Evolutionary conservation across 2,329 filamentous ascomycete species (phyloP), one percentile per base, ranked within the genome.

Genomic region (Neonectria faginata): DNA sequence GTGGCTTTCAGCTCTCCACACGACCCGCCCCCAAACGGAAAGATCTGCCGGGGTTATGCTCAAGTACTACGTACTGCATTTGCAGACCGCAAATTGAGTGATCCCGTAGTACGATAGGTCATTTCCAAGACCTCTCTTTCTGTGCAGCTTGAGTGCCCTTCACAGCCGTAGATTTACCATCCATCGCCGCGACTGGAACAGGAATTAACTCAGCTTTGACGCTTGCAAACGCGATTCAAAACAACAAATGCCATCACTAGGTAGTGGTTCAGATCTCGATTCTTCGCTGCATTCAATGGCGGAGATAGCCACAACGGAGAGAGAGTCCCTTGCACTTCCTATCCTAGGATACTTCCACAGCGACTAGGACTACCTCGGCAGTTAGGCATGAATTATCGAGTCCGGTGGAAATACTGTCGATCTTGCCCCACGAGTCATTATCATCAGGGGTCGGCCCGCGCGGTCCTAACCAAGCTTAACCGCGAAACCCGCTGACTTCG

Each of bases 401-500:
- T 25, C 7, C 18, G 18, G 50, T 22, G 6, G 18, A 25, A 39
- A 18, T 22, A n/a, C 18, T 53, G 50, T 25, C 50, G 3, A 53
- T 53, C 50, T 20, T 10, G 29, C 33, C 31, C 29, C 31, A 36
- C 50, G 31, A 9, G 29, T 39, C 29, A 53, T 53, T 7, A 22
- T 20, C 48, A 11, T 39, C 33, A 53, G 29, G 33, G 29, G 18
- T 39, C 11, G n/a, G 27, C n/a, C 12, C 50, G 31, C 29, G 31
- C 29, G 50, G 48, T 27, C 20, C 50, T 36, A 20, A n/a, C 16
- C 50, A 52, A 33, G n/a, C 50, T 33, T 52, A 52, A 16, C 50
- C 50, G 50, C 50, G 25, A 39, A 52, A 52, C 29, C 20, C 14
- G 48, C 48, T 18, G 54, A 22, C 54, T 45, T 45, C n/a, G 9